Conservation (phyloP, 208 protist genomes). For the Leishmania mexicana region DNA sequence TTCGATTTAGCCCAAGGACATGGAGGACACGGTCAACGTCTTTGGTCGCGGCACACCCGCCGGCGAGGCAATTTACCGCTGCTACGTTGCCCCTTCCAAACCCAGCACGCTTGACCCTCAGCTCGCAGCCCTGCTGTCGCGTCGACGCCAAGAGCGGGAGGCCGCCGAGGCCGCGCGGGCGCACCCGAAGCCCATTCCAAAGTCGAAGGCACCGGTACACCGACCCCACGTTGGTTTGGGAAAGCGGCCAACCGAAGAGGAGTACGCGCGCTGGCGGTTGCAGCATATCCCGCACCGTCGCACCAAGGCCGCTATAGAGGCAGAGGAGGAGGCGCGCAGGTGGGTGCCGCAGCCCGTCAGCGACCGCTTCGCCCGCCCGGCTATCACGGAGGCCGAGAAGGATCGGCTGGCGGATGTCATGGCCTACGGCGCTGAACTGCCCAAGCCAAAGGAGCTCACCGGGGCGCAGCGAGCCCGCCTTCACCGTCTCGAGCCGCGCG, state of each 20-base stretch:
- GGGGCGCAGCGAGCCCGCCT: conserved; percentile 64
- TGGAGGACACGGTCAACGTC: conserved; percentile 56
- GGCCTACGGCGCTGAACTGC: conserved; percentile 73
- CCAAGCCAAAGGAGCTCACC: conserved; percentile 59
- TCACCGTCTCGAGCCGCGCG: conserved; percentile 49
- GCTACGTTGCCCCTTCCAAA: conserved; percentile 75
- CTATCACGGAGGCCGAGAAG: conserved; percentile 80
- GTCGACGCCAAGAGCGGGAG: conserved; percentile 64
- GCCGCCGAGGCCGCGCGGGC: conserved; percentile 56
- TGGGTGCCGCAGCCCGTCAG: conserved; percentile 21
- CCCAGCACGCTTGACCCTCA: conserved; percentile 82
- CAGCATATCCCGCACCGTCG: conserved; percentile 73
- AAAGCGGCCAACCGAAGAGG: conserved; percentile 42
- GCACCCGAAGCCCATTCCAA: conserved; percentile 79
- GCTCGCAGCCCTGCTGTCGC: conserved; percentile 60
- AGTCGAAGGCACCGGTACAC: conserved; percentile 74
- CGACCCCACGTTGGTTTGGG: conserved; percentile 65
- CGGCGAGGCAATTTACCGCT: conserved; percentile 88
- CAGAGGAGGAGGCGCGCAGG: conserved; percentile 37
- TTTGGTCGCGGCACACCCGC: conserved; percentile 90
- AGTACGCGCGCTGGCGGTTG: conserved; percentile 67
- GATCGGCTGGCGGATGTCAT: conserved; percentile 83
- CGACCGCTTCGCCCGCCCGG: conserved; percentile 40
- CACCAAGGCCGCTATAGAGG: conserved; percentile 50
- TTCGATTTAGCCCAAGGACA: conserved; percentile 6